phyloP scores from a whole-genome alignment of 2,329 filamentous ascomycete species.

The Lachnellula hyalina region DNA sequence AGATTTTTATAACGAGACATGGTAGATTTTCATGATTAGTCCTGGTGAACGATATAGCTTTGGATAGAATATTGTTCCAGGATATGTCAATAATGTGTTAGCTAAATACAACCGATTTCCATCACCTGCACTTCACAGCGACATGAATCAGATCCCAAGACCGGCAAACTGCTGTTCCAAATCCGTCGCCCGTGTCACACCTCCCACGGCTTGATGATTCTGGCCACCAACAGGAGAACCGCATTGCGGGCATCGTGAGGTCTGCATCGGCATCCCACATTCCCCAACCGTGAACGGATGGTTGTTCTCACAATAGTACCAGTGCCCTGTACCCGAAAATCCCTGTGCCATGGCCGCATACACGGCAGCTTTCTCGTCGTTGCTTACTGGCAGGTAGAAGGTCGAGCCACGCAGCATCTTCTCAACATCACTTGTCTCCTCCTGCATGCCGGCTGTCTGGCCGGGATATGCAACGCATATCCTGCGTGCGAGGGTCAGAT shows the following conservation, averaged over 20 bases:
- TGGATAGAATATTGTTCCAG: no score
- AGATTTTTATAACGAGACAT: no score
- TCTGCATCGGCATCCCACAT: conserved; percentile 61
- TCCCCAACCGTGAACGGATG: conserved; percentile 61
- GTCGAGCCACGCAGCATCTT: conserved; percentile 41
- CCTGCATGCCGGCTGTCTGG: conserved; percentile 16
- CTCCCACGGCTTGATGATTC: conserved; percentile 43
- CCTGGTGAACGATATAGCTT: no score
- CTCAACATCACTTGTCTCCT: conserved; percentile 42
- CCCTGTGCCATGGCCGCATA: conserved; percentile 47
- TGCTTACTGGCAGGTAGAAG: conserved; percentile 45
- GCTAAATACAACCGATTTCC: no score
- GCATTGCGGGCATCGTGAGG: conserved; percentile 58
- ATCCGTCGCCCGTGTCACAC: conserved; percentile 45
- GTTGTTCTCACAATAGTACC: conserved; percentile 54
- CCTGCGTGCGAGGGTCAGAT: conserved; percentile 17
- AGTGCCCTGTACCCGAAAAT: conserved; percentile 51
- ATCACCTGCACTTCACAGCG: no score
- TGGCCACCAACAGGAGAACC: conserved; percentile 50
- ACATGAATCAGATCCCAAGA: conserved; percentile 15
- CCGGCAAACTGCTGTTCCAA: conserved; percentile 38
- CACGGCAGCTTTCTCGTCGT: conserved; percentile 46
- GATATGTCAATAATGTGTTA: no score
- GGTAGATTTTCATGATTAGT: no score
- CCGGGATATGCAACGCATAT: conserved; percentile 21